Base-by-base conservation (phyloP, 331 rosid genomes). In the Telfairia occidentalis region DNA sequence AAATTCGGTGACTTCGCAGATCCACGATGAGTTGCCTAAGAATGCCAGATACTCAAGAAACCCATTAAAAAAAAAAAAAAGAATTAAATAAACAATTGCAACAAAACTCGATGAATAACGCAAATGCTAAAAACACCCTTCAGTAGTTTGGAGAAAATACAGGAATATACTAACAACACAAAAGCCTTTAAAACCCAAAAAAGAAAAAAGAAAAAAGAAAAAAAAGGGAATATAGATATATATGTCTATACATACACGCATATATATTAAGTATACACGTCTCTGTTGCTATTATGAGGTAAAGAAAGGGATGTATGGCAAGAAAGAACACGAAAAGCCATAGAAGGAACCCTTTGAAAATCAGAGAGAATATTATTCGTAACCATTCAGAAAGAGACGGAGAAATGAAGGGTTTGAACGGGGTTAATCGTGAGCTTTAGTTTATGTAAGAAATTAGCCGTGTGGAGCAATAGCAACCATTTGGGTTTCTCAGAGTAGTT, bases 31-130 rank as follows among this genome's bases (percentile, higher is more conserved):
- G 70, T 75, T 40, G 54, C 52, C 38, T 28, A 55, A 58, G 78
- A 57, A 75, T 75, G 52, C 65, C 69, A 75, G 78, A 57, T 38
- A 59, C 40, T 55, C n/a, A 75, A 75, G 78, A 64, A 75, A 59
- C 38, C 78, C 78, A 75, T 75, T n/a, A n/a, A n/a, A n/a, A n/a
- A n/a, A n/a, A n/a, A n/a, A n/a, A n/a, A n/a, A n/a, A n/a, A n/a
- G 35, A 73, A n/a, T 52, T 12, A 26, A 53, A 73, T 74, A 74
- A 32, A 54, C 30, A 74, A 19, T 23, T 52, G 24, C 54, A 42
- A n/a, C 71, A 52, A 73, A 70, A 77, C 40, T 58, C 57, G 77
- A 54, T 6, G 37, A 77, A 76, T n/a, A 29, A 78, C 81, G 63
- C 60, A 66, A 80, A 74, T 60, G 57, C 58, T 49, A 19, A 61